phyloP scores from a whole-genome alignment of 331 rosid genomes.

The Quercus phellos region DNA sequence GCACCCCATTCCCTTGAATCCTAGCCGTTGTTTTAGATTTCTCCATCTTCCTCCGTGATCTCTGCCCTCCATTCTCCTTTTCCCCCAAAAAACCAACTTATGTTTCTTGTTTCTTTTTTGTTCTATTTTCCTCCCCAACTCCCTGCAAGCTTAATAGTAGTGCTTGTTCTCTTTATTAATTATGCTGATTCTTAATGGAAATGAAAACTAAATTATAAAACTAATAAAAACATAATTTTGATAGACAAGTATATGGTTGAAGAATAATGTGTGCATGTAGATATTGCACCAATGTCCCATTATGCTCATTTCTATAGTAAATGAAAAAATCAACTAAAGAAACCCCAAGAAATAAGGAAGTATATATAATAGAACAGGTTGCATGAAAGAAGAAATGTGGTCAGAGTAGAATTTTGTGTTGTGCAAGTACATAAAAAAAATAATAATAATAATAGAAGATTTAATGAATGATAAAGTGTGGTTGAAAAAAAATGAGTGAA shows the following conservation, averaged over 20 bases:
- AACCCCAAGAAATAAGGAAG: no score
- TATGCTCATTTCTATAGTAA: no score
- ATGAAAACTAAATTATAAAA: not conserved
- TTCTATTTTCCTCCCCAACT: not conserved
- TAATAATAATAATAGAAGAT: no score
- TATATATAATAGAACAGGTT: not conserved
- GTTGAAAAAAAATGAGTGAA: not conserved
- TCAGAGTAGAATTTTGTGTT: no score
- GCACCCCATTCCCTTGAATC: conserved; percentile 71
- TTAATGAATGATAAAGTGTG: not conserved
- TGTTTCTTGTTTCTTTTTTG: not conserved
- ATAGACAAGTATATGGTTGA: not conserved
- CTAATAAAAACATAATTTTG: not conserved
- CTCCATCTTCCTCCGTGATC: conserved; percentile 40
- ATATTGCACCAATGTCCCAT: no score
- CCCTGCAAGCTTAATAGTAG: not conserved
- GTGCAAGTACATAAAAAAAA: no score
- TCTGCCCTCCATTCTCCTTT: conserved; percentile 57
- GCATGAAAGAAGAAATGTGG: not conserved
- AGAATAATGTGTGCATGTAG: not conserved
- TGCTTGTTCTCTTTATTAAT: not conserved
- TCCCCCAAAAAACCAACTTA: conserved; percentile 41
- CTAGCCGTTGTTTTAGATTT: conserved; percentile 63
- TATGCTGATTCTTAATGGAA: not conserved
- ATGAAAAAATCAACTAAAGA: no score